phyloP scores from a whole-genome alignment of 805 yeast genomes.

The Kodamaea jinghongensis region DNA sequence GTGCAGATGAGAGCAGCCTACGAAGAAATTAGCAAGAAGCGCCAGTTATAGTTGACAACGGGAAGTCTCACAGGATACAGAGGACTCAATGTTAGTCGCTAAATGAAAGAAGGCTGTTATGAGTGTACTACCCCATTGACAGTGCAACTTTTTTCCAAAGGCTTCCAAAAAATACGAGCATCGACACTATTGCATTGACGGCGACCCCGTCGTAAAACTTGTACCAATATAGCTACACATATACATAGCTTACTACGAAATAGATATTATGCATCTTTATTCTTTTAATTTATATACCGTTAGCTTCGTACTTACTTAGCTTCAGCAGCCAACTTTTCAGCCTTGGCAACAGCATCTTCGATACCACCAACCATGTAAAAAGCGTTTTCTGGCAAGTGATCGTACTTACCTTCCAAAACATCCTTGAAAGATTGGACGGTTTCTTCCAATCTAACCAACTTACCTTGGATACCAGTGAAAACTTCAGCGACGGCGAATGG shows the following conservation, averaged over 20 bases:
- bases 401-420: conserved; percentile 97
- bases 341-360: conserved; percentile 97
- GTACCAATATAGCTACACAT: too few species aligned
- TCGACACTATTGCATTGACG: too few species aligned
- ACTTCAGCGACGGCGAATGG: conserved; percentile 99
- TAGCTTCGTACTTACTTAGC: conserved; percentile 47
- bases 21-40: conserved; percentile 30
- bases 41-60: background rate
- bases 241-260: too few species aligned
- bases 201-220: too few species aligned
- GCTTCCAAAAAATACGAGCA: too few species aligned
- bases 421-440: conserved; percentile 94
- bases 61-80: too few species aligned
- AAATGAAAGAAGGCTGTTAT: too few species aligned
- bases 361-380: conserved; percentile 99
- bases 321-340: conserved; percentile 97
- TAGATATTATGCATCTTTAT: conserved; percentile 9
- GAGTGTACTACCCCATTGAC: too few species aligned
- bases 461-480: conserved; percentile 99
- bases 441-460: conserved; percentile 93
- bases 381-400: conserved; percentile 97
- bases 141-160: too few species aligned
- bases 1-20: conserved; percentile 67
- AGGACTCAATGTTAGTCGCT: too few species aligned
- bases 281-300: conserved; percentile 5